Conservation (phyloP, 2,329 filamentous ascomycete species). For the Clonostachys rhizophaga region DNA sequence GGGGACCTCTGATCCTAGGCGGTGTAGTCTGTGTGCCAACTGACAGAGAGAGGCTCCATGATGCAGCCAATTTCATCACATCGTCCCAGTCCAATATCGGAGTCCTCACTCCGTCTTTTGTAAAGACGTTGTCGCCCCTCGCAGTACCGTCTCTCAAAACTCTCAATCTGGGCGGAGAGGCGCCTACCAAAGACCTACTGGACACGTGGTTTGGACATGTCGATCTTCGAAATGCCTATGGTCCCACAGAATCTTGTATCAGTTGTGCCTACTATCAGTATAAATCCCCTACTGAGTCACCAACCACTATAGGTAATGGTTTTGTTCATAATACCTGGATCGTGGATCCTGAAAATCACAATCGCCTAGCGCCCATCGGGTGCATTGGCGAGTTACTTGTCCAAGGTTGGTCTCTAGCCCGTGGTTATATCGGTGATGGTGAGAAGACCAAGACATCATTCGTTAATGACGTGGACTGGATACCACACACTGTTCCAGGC, state of each 20-base stretch:
- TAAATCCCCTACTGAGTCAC: neutral
- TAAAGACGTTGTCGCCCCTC: neutral
- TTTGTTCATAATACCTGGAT: conserved; percentile 5
- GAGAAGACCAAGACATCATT: conserved; percentile 45
- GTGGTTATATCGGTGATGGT: conserved; percentile 47
- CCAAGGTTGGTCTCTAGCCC: conserved; percentile 46
- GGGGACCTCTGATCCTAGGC: conserved; percentile 2
- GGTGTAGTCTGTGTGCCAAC: conserved; percentile 4
- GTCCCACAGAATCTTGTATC: conserved; percentile 8
- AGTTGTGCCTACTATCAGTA: neutral
- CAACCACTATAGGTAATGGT: neutral
- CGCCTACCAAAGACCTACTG: conserved; percentile 5
- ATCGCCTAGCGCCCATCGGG: conserved; percentile 13
- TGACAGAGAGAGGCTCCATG: conserved; percentile 2
- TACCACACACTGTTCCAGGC: conserved; percentile 12
- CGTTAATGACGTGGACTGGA: conserved; percentile 40
- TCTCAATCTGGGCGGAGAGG: conserved; percentile 8
- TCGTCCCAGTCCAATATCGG: neutral
- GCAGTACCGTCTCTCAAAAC: conserved; percentile 1
- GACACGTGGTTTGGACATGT: conserved; percentile 7
- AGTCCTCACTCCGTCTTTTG: conserved; percentile 3
- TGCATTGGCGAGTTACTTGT: conserved; percentile 35
- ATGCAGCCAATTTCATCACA: conserved; percentile 2
- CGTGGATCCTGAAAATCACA: conserved; percentile 7
- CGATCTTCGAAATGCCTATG: conserved; percentile 6